phyloP scores from a whole-genome alignment of 2,329 filamentous ascomycete species.

The Cladosporium colombiae region DNA sequence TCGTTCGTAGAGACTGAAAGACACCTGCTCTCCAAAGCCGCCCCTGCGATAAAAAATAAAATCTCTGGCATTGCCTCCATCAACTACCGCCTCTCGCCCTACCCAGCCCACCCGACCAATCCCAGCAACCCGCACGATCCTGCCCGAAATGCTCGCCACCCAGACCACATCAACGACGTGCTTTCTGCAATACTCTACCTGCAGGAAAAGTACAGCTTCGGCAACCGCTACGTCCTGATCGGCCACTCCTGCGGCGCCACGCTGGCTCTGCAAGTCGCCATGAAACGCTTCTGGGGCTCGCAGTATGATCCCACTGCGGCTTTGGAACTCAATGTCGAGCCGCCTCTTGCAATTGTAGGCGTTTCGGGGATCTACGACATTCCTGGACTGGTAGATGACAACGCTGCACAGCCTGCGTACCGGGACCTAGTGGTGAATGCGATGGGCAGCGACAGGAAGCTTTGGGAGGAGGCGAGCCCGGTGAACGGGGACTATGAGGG shows the following conservation, averaged over 20 bases:
- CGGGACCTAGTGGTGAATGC: constrained; percentile 59
- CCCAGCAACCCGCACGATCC: constrained; percentile 51
- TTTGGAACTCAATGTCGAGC: constrained; percentile 31
- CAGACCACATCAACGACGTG: constrained; percentile 63
- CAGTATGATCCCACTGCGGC: constrained; percentile 32
- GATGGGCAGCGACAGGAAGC: constrained; percentile 55
- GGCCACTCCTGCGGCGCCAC: constrained; percentile 67
- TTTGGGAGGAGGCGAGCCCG: constrained; percentile 61
- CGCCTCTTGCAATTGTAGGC: constrained; percentile 58
- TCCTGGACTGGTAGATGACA: constrained; percentile 48
- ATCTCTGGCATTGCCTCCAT: constrained; percentile 65
- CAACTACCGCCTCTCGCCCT: constrained; percentile 64
- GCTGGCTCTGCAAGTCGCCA: constrained; percentile 62
- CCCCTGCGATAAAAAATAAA: constrained; percentile 15
- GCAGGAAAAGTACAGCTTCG: constrained; percentile 48
- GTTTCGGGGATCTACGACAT: constrained; percentile 70
- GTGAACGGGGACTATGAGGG: constrained; percentile 46
- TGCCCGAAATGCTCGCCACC: constrained; percentile 55
- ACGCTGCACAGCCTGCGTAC: constrained; percentile 56
- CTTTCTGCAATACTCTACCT: constrained; percentile 54
- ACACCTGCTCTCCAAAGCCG: constrained; percentile 36
- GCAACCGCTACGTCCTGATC: constrained; percentile 54
- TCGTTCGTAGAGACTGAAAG: constrained; percentile 41
- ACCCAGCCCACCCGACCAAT: constrained; percentile 45
- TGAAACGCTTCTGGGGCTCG: constrained; percentile 44